Evolutionary conservation across 768 basidiomycete genomes (phyloP), one percentile per base, ranked within the genome.

Genomic region (Pulveroboletus sp.): DNA sequence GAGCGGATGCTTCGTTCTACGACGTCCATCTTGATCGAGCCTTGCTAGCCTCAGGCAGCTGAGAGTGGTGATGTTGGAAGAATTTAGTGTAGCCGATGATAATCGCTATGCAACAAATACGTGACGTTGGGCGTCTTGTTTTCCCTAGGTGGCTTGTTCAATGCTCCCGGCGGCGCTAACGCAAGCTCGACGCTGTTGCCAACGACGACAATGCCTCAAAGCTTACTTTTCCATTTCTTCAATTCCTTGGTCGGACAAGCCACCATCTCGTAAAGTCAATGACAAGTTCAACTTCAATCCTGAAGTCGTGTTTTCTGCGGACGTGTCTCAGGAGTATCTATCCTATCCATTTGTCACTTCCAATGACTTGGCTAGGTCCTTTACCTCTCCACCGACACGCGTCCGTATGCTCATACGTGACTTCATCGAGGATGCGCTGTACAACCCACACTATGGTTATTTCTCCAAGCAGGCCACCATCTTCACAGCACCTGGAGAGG

Each of bases 381-480:
- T 69, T 44, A 69, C 65, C 8, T 65, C 69, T 31, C 92, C 90
- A 7, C 94, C 94, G 3, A 79, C 72, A 38, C 75, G 81, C 45
- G 94, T 94, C 47, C 91, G 89, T 68, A 94, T 97, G 91, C 84
- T 98, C 31, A 84, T 86, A 39, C 83, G 97, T 55, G 95, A 99
- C 71, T 99, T 88, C 65, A 93, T 99, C 52, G 93, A 98, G 62
- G 97, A 99, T 65, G 85, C 90, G 8, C 70, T 99, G 32, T 99
- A 99, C 73, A 98, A 99, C 66, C 94, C 93, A 4, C 72, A 94
- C 67, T 98, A 99, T 64, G 97, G 97, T 32, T 99, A 99, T 71
- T 98, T 99, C 66, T 84, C 92, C 25, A 87, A 88, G 59, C 88
- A 93, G 61, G 95, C 90, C 2, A 87, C 83, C 38, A 98, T 99